phyloP scores from a whole-genome alignment of 176 grass and related monocot genomes.

The Triticum turgidum region DNA sequence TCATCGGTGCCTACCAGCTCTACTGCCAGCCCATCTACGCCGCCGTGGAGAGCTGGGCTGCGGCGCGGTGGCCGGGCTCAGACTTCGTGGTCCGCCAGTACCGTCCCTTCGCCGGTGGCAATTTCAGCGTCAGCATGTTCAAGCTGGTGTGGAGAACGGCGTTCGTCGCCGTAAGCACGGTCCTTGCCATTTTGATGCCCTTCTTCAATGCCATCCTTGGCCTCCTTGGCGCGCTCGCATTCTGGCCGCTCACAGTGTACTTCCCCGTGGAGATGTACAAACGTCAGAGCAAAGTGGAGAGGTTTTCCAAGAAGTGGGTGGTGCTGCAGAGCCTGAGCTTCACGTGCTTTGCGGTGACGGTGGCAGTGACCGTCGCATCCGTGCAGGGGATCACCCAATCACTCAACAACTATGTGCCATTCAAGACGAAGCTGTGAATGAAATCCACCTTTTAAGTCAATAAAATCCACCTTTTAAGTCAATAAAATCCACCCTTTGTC shows the following conservation, averaged over 20 bases:
- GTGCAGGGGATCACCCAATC: too few species aligned
- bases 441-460: too few species aligned
- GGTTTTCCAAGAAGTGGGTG: slow-evolving; percentile 41
- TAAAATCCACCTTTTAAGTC: too few species aligned
- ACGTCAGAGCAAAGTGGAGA: not conserved
- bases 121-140: too few species aligned
- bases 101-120: too few species aligned
- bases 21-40: slow-evolving; percentile 71
- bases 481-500: too few species aligned
- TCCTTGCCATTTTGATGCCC: slow-evolving; percentile 35
- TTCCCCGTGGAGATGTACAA: slow-evolving; percentile 87
- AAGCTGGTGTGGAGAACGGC: too few species aligned
- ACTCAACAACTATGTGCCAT: too few species aligned
- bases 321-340: slow-evolving; percentile 36
- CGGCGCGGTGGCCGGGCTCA: not conserved
- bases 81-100: too few species aligned
- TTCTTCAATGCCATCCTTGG: slow-evolving; percentile 88
- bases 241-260: slow-evolving; percentile 92
- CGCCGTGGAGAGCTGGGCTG: not conserved
- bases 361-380: not conserved
- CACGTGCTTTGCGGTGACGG: slow-evolving; percentile 48
- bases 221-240: slow-evolving; percentile 70
- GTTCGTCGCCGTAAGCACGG: too few species aligned
- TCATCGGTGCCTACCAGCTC: slow-evolving; percentile 85
- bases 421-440: too few species aligned